Evolutionary conservation across 441 rosid genomes (phyloP).

Genomic region (Euphorbia schlechtendalii): DNA sequence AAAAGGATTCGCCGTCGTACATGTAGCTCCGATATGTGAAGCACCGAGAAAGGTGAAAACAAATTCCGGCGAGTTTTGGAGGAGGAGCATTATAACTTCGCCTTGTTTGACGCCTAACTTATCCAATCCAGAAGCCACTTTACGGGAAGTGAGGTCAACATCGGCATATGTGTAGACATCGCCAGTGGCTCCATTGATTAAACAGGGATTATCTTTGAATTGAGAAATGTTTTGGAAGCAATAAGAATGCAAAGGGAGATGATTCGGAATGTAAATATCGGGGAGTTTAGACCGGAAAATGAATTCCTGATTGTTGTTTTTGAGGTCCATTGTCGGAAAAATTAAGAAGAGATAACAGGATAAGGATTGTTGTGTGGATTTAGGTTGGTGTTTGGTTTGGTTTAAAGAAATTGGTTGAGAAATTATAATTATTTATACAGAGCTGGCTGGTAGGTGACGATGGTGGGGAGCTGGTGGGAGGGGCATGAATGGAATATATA

Average conservation of each 20-base stretch:
- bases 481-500: conserved; percentile 5
- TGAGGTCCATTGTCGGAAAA: conserved; percentile 25
- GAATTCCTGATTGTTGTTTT: conserved; percentile 25
- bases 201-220: conserved; percentile 44
- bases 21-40: conserved; percentile 39
- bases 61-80: conserved; percentile 52
- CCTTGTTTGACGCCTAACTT: conserved; percentile 41
- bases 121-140: conserved; percentile 47
- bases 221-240: conserved; percentile 51
- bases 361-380: neutral
- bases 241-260: conserved; percentile 51
- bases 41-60: conserved; percentile 52
- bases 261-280: conserved; percentile 50
- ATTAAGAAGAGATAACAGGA: neutral
- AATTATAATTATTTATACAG: conserved; percentile 25
- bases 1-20: conserved; percentile 58
- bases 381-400: conserved; percentile 22
- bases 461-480: conserved; percentile 10
- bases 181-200: conserved; percentile 50
- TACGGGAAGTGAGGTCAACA: conserved; percentile 42
- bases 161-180: conserved; percentile 35
- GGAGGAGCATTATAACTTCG: conserved; percentile 57
- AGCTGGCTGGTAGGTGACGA: conserved; percentile 25
- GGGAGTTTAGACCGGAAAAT: conserved; percentile 57
- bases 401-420: conserved; percentile 10